Evolutionary conservation across 176 grass and related monocot species (phyloP).

Genomic region (Aegilops bicornis): DNA sequence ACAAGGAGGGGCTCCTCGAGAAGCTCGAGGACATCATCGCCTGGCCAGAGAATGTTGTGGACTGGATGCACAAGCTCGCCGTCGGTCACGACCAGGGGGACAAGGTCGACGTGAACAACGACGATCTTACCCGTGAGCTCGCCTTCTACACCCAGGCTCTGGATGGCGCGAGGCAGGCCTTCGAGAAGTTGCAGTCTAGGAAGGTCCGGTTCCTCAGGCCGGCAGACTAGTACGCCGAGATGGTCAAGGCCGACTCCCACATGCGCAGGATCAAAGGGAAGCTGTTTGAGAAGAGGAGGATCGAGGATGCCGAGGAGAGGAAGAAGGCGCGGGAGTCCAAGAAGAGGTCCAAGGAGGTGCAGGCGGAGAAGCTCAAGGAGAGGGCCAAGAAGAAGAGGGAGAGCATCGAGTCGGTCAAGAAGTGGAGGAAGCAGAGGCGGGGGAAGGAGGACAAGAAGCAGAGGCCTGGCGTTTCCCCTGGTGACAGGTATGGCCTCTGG

Average conservation of each 20-base stretch:
- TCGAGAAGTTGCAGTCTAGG: constrained; percentile 65
- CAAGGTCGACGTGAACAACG: constrained; percentile 76
- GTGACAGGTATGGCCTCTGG: too few species aligned
- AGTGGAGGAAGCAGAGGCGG: constrained; percentile 99
- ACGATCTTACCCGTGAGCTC: constrained; percentile 81
- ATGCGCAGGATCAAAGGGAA: constrained; percentile 90
- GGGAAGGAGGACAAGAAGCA: too few species aligned
- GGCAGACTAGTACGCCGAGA: constrained; percentile 85
- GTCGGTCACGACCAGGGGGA: constrained; percentile 53
- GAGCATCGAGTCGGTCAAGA: constrained; percentile 88
- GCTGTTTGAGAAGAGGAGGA: constrained; percentile 80
- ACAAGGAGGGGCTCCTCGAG: constrained; percentile 64
- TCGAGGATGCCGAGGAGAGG: constrained; percentile 85
- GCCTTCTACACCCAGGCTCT: constrained; percentile 89
- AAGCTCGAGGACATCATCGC: constrained; percentile 81
- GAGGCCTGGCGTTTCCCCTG: too few species aligned
- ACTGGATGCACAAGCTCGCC: constrained; percentile 82
- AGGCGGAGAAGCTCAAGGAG: constrained; percentile 70
- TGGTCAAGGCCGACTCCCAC: constrained; percentile 88
- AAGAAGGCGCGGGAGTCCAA: constrained; percentile 78
- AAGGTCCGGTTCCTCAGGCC: constrained; percentile 73
- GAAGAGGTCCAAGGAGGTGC: constrained; percentile 78
- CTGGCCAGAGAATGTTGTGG: constrained; percentile 66
- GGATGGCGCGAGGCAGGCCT: constrained; percentile 58
- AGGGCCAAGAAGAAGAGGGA: too few species aligned